Conservation (phyloP, 164 flowering plant species). For the Piper betle region DNA sequence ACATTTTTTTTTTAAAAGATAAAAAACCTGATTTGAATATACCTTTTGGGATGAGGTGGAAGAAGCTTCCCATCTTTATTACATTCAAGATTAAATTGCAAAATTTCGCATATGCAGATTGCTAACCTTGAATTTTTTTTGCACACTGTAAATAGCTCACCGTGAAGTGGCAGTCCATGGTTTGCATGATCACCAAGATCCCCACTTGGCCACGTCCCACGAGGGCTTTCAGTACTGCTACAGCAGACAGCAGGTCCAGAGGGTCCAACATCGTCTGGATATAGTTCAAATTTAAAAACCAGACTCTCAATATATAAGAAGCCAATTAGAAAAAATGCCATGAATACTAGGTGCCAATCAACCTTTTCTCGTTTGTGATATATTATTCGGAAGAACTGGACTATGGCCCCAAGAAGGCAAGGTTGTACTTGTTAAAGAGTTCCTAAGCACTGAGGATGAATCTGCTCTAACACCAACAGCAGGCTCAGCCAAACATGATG, state of each 20-base stretch:
- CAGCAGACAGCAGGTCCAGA: conserved; percentile 32
- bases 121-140: not conserved
- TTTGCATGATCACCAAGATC: conserved; percentile 34
- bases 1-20: no score
- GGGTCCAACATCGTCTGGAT: conserved; percentile 25
- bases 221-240: conserved; percentile 57
- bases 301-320: not conserved
- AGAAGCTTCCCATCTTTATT: no score
- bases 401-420: conserved; percentile 45
- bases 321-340: not conserved
- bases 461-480: conserved; percentile 35
- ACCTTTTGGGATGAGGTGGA: no score
- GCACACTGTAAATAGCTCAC: conserved; percentile 11
- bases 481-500: conserved; percentile 33
- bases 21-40: no score
- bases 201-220: conserved; percentile 21
- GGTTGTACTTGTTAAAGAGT: conserved; percentile 26
- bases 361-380: conserved; percentile 37
- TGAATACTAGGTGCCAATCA: not conserved
- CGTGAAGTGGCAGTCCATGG: conserved; percentile 34
- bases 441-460: conserved; percentile 33
- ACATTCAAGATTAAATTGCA: not conserved
- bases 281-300: not conserved
- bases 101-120: no score
- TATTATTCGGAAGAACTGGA: conserved; percentile 23